phyloP scores from a whole-genome alignment of 805 yeast species.

The Yamadazyma paraphyllophila region DNA sequence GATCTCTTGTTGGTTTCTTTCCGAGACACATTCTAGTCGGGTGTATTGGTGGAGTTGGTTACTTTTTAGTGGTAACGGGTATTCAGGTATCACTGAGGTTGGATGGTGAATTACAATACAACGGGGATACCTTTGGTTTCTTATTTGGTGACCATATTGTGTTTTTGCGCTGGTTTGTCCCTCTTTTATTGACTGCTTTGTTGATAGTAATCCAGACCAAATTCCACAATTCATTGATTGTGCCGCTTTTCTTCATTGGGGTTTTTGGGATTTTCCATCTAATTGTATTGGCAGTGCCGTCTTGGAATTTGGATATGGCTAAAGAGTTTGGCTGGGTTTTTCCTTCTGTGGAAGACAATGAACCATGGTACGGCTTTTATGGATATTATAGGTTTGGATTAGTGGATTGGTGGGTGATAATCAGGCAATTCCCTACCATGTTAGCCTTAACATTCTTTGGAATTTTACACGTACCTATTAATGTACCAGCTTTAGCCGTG shows the following conservation, averaged over 20 bases:
- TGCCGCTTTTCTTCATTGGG: constrained; percentile 75
- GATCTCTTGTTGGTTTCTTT: constrained; percentile 88
- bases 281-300: constrained; percentile 62
- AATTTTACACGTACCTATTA: constrained; percentile 92
- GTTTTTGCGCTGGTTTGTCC: constrained; percentile 60
- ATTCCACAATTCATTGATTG: constrained; percentile 61
- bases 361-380: constrained; percentile 92
- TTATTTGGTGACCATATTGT: constrained; percentile 42
- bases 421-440: constrained; percentile 84
- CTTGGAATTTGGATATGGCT: constrained; percentile 57
- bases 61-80: constrained; percentile 85
- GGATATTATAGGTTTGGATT: constrained; percentile 61
- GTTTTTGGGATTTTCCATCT: constrained; percentile 72
- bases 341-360: constrained; percentile 55
- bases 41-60: constrained; percentile 98
- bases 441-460: constrained; percentile 95
- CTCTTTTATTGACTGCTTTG: constrained; percentile 59
- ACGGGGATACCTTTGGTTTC: constrained; percentile 50
- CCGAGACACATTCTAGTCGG: constrained; percentile 96
- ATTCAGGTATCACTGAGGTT: constrained; percentile 85
- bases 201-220: constrained; percentile 60
- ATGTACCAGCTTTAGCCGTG: constrained; percentile 95
- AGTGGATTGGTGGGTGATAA: constrained; percentile 73
- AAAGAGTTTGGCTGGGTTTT: constrained; percentile 86
- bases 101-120: constrained; percentile 70